Evolutionary conservation across 371 early-diverging fungal species (phyloP).

Genomic region (Circinella minor): DNA sequence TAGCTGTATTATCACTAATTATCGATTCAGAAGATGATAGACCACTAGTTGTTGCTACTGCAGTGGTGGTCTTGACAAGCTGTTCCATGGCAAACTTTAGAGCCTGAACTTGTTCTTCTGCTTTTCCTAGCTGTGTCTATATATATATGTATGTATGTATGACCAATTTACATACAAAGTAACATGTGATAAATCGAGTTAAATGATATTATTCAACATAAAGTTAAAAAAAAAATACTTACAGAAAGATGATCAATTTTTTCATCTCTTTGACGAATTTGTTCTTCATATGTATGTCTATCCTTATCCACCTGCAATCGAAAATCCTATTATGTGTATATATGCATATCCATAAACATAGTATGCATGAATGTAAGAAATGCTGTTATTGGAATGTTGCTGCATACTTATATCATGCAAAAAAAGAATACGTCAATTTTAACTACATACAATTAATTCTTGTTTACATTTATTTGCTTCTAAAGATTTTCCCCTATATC

Average conservation of each 20-base stretch:
- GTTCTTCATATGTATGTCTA: not conserved
- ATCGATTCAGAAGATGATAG: no score
- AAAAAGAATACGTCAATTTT: not conserved
- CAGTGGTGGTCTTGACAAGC: not conserved
- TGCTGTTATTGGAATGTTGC: no score
- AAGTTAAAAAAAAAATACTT: not conserved
- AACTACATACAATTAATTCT: slow-evolving; percentile 4
- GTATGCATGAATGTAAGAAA: not conserved
- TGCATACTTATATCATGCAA: no score
- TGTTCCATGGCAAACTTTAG: slow-evolving; percentile 4
- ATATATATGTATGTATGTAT: not conserved
- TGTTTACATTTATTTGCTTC: slow-evolving; percentile 10
- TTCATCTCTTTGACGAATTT: not conserved
- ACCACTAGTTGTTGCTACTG: no score
- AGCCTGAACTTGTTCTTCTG: slow-evolving; percentile 3
- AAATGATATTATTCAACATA: no score
- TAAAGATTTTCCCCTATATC: slow-evolving; percentile 4
- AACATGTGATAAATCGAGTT: no score
- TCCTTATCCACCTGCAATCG: not conserved
- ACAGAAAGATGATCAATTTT: not conserved
- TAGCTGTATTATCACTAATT: no score
- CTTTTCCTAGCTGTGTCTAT: slow-evolving; percentile 3
- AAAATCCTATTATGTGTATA: not conserved
- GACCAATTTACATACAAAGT: not conserved
- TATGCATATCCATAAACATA: no score